Percentiles rank a stretch among this genome's conserved stretches.
Evolutionary conservation across 208 protist species (phyloP).

Genomic region (Crithidia acanthocephali): DNA sequence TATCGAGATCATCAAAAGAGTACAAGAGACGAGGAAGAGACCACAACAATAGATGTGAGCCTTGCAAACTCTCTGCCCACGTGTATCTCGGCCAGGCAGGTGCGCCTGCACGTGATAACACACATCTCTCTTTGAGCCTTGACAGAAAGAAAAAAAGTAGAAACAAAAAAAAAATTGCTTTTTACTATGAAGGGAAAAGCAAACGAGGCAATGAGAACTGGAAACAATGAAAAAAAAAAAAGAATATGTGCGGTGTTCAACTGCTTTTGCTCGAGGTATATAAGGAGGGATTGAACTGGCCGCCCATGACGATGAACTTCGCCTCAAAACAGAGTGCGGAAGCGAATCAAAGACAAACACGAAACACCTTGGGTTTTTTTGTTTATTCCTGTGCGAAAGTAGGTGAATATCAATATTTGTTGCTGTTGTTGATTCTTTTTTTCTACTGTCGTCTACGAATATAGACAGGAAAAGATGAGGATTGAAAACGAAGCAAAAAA

Average conservation of each 20-base stretch:
- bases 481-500: too few species aligned
- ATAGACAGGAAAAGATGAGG: neutral
- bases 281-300: too few species aligned
- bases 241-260: neutral
- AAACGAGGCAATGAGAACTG: neutral
- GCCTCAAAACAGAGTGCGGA: too few species aligned
- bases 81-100: too few species aligned
- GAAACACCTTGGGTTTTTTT: too few species aligned
- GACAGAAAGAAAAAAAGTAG: neutral
- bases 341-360: too few species aligned
- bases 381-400: too few species aligned
- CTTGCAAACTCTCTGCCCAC: too few species aligned
- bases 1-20: slow-evolving; percentile 3
- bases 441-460: neutral
- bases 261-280: too few species aligned
- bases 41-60: too few species aligned
- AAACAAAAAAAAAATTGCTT: slow-evolving; percentile 2
- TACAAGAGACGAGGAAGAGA: neutral
- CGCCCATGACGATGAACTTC: too few species aligned
- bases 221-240: neutral
- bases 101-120: neutral
- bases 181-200: neutral
- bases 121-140: neutral
- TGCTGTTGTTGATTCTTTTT: neutral
- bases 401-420: too few species aligned